These are phyloP conservation scores for Chloris gayana DNA, from an alignment of 176 grass and related monocot genomes.

Conservation along the genomic window DNA sequence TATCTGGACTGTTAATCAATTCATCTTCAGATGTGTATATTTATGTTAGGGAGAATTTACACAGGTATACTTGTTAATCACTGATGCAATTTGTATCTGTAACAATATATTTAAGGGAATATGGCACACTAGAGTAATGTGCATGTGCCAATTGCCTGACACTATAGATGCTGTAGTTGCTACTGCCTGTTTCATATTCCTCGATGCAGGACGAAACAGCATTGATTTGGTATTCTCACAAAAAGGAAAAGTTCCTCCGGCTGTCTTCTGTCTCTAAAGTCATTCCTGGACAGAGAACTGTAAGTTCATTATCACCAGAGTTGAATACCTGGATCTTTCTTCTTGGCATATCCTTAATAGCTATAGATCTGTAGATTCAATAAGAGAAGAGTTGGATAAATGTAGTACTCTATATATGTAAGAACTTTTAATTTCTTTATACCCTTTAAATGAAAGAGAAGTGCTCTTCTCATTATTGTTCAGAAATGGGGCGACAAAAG, in stretches of 20 bases:
- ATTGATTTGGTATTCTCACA: slow-evolving; percentile 90
- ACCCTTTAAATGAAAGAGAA: too few species aligned
- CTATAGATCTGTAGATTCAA: not conserved
- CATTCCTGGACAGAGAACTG: slow-evolving; percentile 91
- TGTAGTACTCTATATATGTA: too few species aligned
- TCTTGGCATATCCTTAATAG: slow-evolving; percentile 6
- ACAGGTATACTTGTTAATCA: slow-evolving; percentile 8
- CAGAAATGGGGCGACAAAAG: too few species aligned
- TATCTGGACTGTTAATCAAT: not conserved
- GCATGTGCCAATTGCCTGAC: not conserved
- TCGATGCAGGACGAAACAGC: slow-evolving; percentile 72
- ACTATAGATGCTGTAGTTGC: not conserved
- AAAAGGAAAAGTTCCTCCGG: slow-evolving; percentile 74
- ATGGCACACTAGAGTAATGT: not conserved
- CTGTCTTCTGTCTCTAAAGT: slow-evolving; percentile 76
- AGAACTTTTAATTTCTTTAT: too few species aligned
- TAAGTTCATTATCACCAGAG: slow-evolving; percentile 46
- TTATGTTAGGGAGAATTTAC: not conserved
- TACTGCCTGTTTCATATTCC: slow-evolving; percentile 12
- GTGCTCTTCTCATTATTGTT: too few species aligned
- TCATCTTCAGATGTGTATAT: not conserved
- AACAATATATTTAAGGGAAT: slow-evolving; percentile 5
- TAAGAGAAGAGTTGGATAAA: not conserved
- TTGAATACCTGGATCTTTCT: slow-evolving; percentile 16
- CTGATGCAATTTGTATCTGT: not conserved